Evolutionary conservation across 768 basidiomycete species (phyloP).

Genomic region (Plicaturopsis crispa): DNA sequence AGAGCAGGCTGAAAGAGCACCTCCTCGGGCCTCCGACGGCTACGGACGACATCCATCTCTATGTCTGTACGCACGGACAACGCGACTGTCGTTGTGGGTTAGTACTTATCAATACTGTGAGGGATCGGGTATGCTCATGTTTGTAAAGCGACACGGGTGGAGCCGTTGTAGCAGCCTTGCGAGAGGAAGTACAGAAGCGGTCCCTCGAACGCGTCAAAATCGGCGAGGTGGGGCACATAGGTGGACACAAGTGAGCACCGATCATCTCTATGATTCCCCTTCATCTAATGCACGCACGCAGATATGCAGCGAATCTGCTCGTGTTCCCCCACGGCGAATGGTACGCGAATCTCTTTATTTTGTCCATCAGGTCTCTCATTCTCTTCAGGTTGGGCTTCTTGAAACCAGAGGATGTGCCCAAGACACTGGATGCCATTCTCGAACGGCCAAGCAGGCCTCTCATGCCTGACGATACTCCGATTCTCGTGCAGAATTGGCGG

Average conservation of each 20-base stretch:
- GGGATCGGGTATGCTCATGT: no score
- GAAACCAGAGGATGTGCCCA: conserved; percentile 46
- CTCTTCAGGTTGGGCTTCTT: conserved; percentile 55
- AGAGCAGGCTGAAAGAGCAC: conserved; percentile 23
- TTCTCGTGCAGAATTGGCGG: conserved; percentile 51
- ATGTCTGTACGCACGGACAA: conserved; percentile 73
- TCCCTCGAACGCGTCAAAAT: conserved; percentile 33
- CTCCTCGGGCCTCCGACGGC: conserved; percentile 18
- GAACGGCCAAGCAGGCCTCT: conserved; percentile 20
- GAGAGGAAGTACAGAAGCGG: conserved; percentile 36
- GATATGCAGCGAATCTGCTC: conserved; percentile 64
- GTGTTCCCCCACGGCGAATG: conserved; percentile 70
- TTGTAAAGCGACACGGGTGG: conserved; percentile 54
- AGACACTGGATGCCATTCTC: conserved; percentile 39
- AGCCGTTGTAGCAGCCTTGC: conserved; percentile 44
- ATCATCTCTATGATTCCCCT: conserved; percentile 1
- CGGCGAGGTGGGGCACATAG: conserved; percentile 71
- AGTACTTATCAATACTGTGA: no score
- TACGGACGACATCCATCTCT: conserved; percentile 33
- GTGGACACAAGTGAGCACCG: conserved; percentile 68
- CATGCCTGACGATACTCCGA: conserved; percentile 21
- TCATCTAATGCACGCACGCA: conserved; percentile 14
- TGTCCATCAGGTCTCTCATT: not conserved
- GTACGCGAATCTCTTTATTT: conserved; percentile 25
- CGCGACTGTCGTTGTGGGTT: conserved; percentile 82